phyloP scores from a whole-genome alignment of 2,329 filamentous ascomycete genomes.

The Thielaviopsis euricoi region DNA sequence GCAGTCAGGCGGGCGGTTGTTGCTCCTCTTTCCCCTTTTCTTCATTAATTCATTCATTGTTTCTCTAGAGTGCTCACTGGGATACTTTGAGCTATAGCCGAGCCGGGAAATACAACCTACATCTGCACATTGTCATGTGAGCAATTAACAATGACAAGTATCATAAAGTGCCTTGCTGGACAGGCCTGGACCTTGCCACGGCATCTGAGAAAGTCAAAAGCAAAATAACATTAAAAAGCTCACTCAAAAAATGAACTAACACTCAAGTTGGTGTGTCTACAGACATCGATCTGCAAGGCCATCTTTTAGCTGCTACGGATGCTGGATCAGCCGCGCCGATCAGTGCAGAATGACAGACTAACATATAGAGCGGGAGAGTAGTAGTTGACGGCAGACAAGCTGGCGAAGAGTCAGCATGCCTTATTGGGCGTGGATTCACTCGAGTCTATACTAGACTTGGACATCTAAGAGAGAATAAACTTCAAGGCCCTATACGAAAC shows the following conservation, averaged over 20 bases:
- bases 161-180: background rate
- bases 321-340: background rate
- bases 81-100: background rate
- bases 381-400: background rate
- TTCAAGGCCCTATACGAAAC: background rate
- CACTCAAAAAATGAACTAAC: background rate
- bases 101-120: background rate
- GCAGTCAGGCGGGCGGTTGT: background rate
- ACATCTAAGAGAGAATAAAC: background rate
- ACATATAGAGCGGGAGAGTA: no score
- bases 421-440: no score
- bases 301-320: background rate
- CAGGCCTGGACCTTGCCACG: background rate
- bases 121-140: background rate
- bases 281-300: no score
- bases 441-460: background rate
- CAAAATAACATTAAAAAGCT: no score
- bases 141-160: background rate
- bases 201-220: background rate
- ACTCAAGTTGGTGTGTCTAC: background rate
- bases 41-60: background rate
- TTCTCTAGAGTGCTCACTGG: background rate
- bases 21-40: background rate
- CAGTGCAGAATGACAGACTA: background rate
- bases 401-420: no score